Evolutionary conservation across 2,329 filamentous ascomycete genomes (phyloP).

Genomic region (Talaromyces rugulosus): DNA sequence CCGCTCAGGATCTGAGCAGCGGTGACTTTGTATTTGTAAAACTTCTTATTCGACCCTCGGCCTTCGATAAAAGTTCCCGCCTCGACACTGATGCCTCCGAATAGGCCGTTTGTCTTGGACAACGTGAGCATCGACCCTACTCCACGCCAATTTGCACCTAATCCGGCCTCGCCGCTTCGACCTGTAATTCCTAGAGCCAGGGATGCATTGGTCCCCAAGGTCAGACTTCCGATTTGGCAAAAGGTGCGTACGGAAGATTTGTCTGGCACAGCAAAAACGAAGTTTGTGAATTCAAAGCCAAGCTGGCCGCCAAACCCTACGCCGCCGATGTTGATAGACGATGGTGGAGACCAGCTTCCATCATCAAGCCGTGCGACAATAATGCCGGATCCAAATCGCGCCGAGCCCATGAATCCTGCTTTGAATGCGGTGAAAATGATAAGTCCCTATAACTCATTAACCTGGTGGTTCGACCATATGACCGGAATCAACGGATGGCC

Average conservation of each 20-base stretch:
- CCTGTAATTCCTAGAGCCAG: conserved; percentile 81
- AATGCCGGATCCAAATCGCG: conserved; percentile 21
- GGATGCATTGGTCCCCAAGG: conserved; percentile 80
- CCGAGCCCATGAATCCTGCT: conserved; percentile 22
- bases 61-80: conserved; percentile 79
- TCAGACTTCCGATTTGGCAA: conserved; percentile 75
- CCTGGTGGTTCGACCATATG: neutral
- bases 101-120: conserved; percentile 84
- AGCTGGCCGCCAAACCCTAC: conserved; percentile 23
- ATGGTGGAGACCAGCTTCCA: conserved; percentile 25
- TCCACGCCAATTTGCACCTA: conserved; percentile 73
- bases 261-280: conserved; percentile 89
- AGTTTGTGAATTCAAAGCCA: conserved; percentile 37
- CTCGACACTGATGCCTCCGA: conserved; percentile 80
- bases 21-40: conserved; percentile 72
- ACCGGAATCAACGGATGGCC: too few relatives aligned
- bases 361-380: conserved; percentile 22
- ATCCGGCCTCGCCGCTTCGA: conserved; percentile 80
- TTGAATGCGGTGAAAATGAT: conserved; percentile 21
- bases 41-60: conserved; percentile 81
- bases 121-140: conserved; percentile 83
- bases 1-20: conserved; percentile 71
- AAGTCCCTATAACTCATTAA: conserved; percentile 17
- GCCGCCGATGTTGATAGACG: conserved; percentile 19
- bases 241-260: conserved; percentile 75